Evolutionary conservation across 164 flowering plant species (phyloP).

Genomic region (Chloranthus sessilifolius): DNA sequence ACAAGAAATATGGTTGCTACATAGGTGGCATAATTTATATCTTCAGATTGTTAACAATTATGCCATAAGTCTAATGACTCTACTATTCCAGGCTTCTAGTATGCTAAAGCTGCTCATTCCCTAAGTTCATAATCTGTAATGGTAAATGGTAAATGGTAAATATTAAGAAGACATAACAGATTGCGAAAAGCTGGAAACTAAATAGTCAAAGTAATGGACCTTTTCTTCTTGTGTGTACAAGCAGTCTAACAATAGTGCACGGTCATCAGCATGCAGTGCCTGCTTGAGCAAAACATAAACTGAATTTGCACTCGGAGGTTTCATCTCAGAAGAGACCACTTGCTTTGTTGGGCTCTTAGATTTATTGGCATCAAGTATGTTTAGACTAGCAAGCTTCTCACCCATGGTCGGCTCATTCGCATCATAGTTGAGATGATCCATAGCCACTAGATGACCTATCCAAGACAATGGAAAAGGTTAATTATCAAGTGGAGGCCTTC

Average conservation of each 20-base stretch:
- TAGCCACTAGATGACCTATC: constrained; percentile 24
- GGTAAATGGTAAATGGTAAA: too few relatives aligned
- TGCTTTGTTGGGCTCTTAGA: constrained; percentile 17
- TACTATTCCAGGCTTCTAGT: too few relatives aligned
- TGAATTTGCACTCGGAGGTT: constrained; percentile 92
- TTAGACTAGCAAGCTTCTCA: constrained; percentile 66
- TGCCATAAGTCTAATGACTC: too few relatives aligned
- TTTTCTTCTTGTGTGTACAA: constrained; percentile 72
- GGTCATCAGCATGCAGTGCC: constrained; percentile 89
- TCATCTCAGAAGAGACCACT: constrained; percentile 21
- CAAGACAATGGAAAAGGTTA: constrained; percentile 4
- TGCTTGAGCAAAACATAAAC: constrained; percentile 82
- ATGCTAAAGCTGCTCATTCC: too few relatives aligned
- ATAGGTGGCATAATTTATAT: too few relatives aligned
- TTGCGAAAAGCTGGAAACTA: too few relatives aligned
- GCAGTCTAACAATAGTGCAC: constrained; percentile 69
- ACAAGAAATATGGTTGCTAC: too few relatives aligned
- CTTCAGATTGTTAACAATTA: too few relatives aligned
- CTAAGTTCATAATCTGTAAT: too few relatives aligned
- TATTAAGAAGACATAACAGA: too few relatives aligned
- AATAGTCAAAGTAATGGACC: constrained; percentile 32
- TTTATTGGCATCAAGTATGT: constrained; percentile 25
- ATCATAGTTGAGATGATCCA: constrained; percentile 33
- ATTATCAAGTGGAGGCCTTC: background rate
- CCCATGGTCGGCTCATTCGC: constrained; percentile 83